phyloP scores from a whole-genome alignment of 768 basidiomycete genomes.

The Cystofilobasidium macerans region DNA sequence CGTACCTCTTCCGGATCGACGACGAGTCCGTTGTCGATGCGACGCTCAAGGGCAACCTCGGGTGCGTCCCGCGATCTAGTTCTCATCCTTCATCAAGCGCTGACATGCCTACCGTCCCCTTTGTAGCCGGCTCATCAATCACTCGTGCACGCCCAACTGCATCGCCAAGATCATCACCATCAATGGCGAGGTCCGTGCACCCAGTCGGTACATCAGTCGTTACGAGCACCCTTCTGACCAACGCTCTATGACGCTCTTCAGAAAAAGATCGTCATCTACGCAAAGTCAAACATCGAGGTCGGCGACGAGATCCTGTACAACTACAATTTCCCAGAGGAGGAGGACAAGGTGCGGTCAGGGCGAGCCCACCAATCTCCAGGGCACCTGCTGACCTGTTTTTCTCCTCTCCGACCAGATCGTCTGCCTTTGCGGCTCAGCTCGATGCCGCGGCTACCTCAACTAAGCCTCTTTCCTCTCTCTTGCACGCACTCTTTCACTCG shows the following conservation, averaged over 20 bases:
- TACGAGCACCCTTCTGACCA: background rate
- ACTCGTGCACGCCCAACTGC: conserved; percentile 80
- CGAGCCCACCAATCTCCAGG: background rate
- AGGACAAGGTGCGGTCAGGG: conserved; percentile 53
- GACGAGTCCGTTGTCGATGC: conserved; percentile 97
- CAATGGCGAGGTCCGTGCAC: conserved; percentile 36
- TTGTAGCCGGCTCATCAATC: conserved; percentile 85
- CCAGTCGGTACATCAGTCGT: no score
- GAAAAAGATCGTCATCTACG: conserved; percentile 99
- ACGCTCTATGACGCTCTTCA: conserved; percentile 30
- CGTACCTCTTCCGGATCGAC: conserved; percentile 94
- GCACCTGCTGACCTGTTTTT: background rate
- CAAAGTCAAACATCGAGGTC: conserved; percentile 86
- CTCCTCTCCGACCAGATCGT: no score
- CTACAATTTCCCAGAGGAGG: conserved; percentile 98
- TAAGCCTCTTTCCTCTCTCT: background rate
- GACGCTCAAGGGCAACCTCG: conserved; percentile 96
- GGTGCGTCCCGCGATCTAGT: conserved; percentile 49
- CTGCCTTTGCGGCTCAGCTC: conserved; percentile 24
- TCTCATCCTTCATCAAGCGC: background rate
- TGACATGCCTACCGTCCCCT: background rate
- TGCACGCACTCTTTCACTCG: background rate
- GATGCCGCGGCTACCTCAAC: conserved; percentile 26
- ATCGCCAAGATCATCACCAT: conserved; percentile 47
- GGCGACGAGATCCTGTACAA: conserved; percentile 99